Evolutionary conservation across 495 filamentous ascomycete species (phyloP).

Genomic region (Delitschia confertaspora): DNA sequence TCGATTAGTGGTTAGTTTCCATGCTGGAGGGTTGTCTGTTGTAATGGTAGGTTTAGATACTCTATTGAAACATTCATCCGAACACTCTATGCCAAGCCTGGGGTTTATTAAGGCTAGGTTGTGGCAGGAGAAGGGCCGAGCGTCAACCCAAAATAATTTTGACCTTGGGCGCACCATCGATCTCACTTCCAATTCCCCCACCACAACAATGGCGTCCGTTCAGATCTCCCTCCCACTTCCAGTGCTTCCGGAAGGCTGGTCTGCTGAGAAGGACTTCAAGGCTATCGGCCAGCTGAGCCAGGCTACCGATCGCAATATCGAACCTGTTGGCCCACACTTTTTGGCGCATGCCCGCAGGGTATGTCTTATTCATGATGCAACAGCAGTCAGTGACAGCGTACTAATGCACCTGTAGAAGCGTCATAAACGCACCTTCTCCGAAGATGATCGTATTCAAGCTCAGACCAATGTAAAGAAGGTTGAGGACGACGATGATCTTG

Average conservation of each 20-base stretch:
- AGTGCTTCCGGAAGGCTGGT: conserved; percentile 70
- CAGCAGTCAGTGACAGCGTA: conserved; percentile 1
- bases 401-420: conserved; percentile 50
- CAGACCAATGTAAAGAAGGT: conserved; percentile 90
- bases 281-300: conserved; percentile 57
- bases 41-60: too few species aligned
- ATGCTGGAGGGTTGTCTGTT: not conserved
- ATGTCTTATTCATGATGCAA: conserved; percentile 29
- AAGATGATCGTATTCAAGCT: conserved; percentile 95
- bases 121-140: not conserved
- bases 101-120: not conserved
- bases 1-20: not conserved
- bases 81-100: too few species aligned
- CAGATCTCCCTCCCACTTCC: conserved; percentile 82
- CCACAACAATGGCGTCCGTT: conserved; percentile 66
- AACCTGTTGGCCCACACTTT: conserved; percentile 95
- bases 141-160: not conserved
- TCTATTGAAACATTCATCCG: too few species aligned
- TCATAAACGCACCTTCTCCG: conserved; percentile 94
- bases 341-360: conserved; percentile 92
- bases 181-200: conserved; percentile 2
- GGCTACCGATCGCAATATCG: conserved; percentile 72
- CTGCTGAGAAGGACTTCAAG: conserved; percentile 86
- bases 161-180: not conserved
- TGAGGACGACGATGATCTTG: conserved; percentile 81